Base-by-base conservation (phyloP, 1,284 basidiomycete genomes). In the Tilletia caries region DNA sequence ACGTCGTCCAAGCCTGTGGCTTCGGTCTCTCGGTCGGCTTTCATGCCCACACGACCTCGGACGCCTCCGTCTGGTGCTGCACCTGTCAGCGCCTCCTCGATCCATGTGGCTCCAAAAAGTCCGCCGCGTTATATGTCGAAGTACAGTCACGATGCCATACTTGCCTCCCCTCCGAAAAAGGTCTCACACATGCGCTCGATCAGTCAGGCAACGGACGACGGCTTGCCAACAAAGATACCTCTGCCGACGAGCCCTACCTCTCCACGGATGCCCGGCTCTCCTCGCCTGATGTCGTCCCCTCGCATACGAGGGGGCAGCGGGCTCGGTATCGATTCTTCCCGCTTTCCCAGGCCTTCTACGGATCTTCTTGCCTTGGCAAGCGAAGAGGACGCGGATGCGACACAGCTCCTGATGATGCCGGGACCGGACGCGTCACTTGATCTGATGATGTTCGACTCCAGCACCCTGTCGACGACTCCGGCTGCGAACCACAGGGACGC, bases 351-450 rank as follows among this genome's bases (percentile, higher is more conserved):
- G 18, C 58, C 58, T 8, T 62, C 58, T 18, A 33, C 58, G n/a
- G 58, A 62, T 34, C 32, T 62, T 3, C 29, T 62, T 20, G 58
- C 58, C 8, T 29, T 62, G 27, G 58, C 58, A 34, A 29, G 29
- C 6, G 33, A 29, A 3, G 58, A 62, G 32, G 58, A 62, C 32
- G 58, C 27, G 29, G 58, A 62, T n/a, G 58, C 20, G 32, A 33
- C 58, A 15, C 58, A 62, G 27, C 34, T 62, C 29, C 58, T 62
- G 27, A 33, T 29, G 32, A 62, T 62, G 58, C 32, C 58, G 13
- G 58, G 58, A 15, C 58, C 70, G 20, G 78, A 78, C 37, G 76
- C 70, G 32, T 75, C 77, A 8, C 72, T 78, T 65, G 77, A 78
- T 66, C 62, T 78, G 67, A 78, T 78, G 75, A 71, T 71, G 58